Base-by-base conservation (phyloP, 2,329 filamentous ascomycete genomes). In the Aspergillus neoniger region DNA sequence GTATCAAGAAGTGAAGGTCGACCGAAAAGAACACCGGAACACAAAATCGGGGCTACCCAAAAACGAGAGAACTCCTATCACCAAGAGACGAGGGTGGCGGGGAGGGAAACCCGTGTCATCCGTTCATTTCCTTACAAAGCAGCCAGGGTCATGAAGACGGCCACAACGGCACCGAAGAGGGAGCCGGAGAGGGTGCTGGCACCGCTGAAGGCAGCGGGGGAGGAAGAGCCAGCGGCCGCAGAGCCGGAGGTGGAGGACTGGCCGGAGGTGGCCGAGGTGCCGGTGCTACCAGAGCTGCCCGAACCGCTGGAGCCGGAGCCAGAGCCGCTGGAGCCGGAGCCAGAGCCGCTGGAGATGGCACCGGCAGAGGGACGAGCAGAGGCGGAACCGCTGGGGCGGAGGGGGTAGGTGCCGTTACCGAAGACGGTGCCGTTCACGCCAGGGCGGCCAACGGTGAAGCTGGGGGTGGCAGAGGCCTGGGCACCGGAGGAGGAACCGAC, bases 141-240 rank as follows among this genome's bases (percentile, higher is more conserved):
- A 43, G 55, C 58, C n/a, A 63, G 47, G 41, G 53, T 48, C 14
- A 50, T 56, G 44, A 58, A 53, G 54, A 60, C 60, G 28, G 60
- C 55, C n/a, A 64, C 38, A 3, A 55, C 60, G 10, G 60, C 62
- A 21, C 62, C 60, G 53, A 63, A 59, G 44, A 65, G 53, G 32
- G 65, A 67, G 60, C 61, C 58, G 17, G 65, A 61, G 25, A 67
- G 55, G 32, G 57, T 52, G 54, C 15, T 59, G 39, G 63, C 63
- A 55, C 52, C 54, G 51, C 58, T 57, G 32, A 9, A 59, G 32
- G 41, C 15, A 36, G 32, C 51, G 5, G 55, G 48, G 49, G 64
- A 53, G 5, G 62, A 54, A 23, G 49, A 53, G 30, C 57, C 25
- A 17, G 44, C 39, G 38, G 57, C 43, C n/a, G 57, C 49, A 14